Base-by-base conservation (phyloP, 257 asterid genomes). In the Solanum acaule region DNA sequence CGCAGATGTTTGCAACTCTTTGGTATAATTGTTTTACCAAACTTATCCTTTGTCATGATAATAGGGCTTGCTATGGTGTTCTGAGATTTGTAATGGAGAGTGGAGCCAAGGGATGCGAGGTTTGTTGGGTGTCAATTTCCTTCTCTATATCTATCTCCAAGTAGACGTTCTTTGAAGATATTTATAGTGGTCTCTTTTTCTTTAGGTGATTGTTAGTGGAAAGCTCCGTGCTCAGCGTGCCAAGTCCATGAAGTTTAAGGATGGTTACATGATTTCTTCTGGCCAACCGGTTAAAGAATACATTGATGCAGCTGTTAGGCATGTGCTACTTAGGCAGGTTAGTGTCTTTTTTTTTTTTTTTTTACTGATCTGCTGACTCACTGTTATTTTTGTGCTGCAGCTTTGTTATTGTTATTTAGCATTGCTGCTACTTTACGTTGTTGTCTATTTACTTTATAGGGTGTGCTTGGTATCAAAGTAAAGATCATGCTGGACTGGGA, bases 21-120 rank as follows among this genome's bases (percentile, higher is more conserved):
- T 78, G 63, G n/a, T 44, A 4, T 25, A 40, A 40, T 25, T 77
- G 13, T 40, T 77, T 77, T 77, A 6, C 20, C 61, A 8, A 78
- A 27, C 85, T 42, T 42, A 42, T 7, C 37, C 11, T 14, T 42
- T 42, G 15, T 25, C 8, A 25, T 78, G 65, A 83, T 49, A n/a
- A 78, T 90, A 92, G 95, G 89, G 95, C 95, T 20, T 94, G 95
- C 91, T 93, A 93, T 75, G 96, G 95, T 81, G 95, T 94, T 11
- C 87, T 94, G 88, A 90, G 95, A 61, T 94, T 91, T 84, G 92
- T 92, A 1, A 93, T 93, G 93, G 95, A 94, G 93, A 93, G 90
- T 52, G 96, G 96, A 68, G 94, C 94, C 18, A 94, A 92, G 92
- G 94, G 94, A 56, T 93, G 94, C 22, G 95, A 93, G 94, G 96